A percentile compares a stretch with the other conserved stretches of the same genome.
Evolutionary conservation across 179 eudicot genomes (phyloP).

Genomic region (Patellifolia procumbens): DNA sequence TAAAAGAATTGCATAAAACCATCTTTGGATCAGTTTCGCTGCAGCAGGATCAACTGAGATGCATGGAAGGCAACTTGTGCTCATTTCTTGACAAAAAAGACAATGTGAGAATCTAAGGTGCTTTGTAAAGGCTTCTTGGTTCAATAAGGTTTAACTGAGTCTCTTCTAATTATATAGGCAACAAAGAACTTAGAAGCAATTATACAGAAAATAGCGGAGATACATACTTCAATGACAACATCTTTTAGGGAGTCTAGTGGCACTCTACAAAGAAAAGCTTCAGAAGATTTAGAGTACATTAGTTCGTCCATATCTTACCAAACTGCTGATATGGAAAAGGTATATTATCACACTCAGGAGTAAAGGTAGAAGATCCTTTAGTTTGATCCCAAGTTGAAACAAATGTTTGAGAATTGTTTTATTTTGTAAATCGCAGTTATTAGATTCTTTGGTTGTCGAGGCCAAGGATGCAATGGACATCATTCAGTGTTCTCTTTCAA

Average conservation of each 20-base stretch:
- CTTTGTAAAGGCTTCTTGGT: neutral
- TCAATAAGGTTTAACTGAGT: conserved; percentile 19
- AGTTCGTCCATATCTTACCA: conserved; percentile 46
- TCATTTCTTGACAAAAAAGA: conserved; percentile 69
- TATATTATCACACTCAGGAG: conserved; percentile 26
- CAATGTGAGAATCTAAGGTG: conserved; percentile 47
- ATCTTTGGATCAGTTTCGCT: conserved; percentile 63
- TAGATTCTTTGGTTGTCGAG: conserved; percentile 48
- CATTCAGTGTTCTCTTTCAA: conserved; percentile 50
- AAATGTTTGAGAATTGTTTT: neutral
- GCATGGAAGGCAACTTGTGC: conserved; percentile 57
- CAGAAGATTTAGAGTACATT: conserved; percentile 52
- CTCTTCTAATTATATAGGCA: conserved; percentile 36
- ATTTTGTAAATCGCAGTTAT: conserved; percentile 43
- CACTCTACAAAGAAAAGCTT: conserved; percentile 46
- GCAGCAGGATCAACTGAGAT: conserved; percentile 67
- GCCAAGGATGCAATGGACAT: conserved; percentile 55
- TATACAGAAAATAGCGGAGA: conserved; percentile 51
- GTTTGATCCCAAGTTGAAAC: neutral
- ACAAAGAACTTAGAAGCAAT: conserved; percentile 56
- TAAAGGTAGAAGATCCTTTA: neutral
- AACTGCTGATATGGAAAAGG: conserved; percentile 55
- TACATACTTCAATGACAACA: conserved; percentile 45
- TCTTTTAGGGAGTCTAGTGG: conserved; percentile 49
- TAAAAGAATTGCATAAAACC: conserved; percentile 61